These are phyloP conservation scores for Saccharomyces hybrid DNA, from an alignment of 1,139 yeast genomes.

Conservation along the genomic window DNA sequence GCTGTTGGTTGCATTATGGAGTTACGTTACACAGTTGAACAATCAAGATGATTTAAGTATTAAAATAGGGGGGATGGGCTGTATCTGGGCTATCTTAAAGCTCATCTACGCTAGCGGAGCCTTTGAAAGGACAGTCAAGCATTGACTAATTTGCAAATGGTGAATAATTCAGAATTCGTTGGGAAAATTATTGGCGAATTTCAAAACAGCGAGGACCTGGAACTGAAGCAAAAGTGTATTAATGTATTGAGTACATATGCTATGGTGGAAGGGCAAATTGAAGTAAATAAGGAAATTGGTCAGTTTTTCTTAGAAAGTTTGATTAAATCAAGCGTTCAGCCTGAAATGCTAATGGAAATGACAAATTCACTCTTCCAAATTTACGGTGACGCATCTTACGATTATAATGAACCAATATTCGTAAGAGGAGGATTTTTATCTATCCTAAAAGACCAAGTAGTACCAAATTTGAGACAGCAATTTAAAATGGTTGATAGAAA, in stretches of 20 bases:
- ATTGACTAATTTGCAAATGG: conserved; percentile 17
- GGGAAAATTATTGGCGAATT: conserved; percentile 23
- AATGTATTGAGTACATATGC: conserved; percentile 57
- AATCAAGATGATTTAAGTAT: conserved; percentile 33
- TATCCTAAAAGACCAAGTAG: conserved; percentile 39
- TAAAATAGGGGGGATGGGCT: conserved; percentile 47
- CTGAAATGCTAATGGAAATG: conserved; percentile 45
- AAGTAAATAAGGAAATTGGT: conserved; percentile 41
- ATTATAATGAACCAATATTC: conserved; percentile 63
- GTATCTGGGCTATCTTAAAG: conserved; percentile 54
- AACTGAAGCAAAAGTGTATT: conserved; percentile 24
- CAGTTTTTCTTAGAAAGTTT: conserved; percentile 38
- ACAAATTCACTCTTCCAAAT: conserved; percentile 66
- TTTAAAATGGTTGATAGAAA: conserved; percentile 62
- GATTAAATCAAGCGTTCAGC: conserved; percentile 25
- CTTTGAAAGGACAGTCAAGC: conserved; percentile 7
- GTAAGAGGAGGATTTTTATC: conserved; percentile 47
- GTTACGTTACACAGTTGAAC: conserved; percentile 15
- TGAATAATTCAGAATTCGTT: conserved; percentile 18
- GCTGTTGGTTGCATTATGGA: conserved; percentile 6
- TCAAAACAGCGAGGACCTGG: conserved; percentile 14
- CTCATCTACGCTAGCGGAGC: conserved; percentile 19
- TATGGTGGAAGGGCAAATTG: conserved; percentile 40
- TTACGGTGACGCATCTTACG: conserved; percentile 65
- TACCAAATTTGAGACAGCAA: conserved; percentile 42